Base-by-base conservation (phyloP, 345 rosid species). In the Gossypium raimondii region DNA sequence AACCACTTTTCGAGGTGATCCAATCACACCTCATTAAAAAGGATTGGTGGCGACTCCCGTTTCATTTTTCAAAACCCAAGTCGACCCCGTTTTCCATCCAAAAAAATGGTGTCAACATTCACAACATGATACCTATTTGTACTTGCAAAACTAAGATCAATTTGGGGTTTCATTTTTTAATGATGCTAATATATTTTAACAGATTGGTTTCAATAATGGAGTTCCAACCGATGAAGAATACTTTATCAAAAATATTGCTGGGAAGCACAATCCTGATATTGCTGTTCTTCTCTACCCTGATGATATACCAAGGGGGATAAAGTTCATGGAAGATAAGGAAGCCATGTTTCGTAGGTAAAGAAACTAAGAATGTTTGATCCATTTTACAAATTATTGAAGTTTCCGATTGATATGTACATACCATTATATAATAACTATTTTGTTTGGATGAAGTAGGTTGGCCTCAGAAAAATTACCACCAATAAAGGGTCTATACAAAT, bases 151-250 rank as follows among this genome's bases (percentile, higher is more conserved):
- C 61, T 20, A 13, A 22, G 61, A 55, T 11, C 4, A 55, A 55
- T 55, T 9, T 55, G 59, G 22, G 24, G 25, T 55, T 18, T 18
- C 12, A 55, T 55, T 55, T 9, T 52, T 55, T 55, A 55, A 17
- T 18, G 59, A 17, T 55, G 25, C 59, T 18, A 55, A 55, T 55
- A 8, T 55, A 1, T 2, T 65, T 27, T 27, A 58, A 74, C 91
- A 96, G 98, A 92, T 92, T 74, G 94, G 90, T 81, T 96, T 80
- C 80, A 92, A 96, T 73, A 85, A 78, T n/a, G 98, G 99, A 17
- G 89, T 89, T 76, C 97, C 97, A 72, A 87, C 93, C 20, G 87
- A 88, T 3, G 98, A 92, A 78, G 81, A 96, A 14, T 93, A 83
- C 84, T 96, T 88, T 65, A 52, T 84, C 48, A 38, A 83, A 43